Evolutionary conservation across 2,329 filamentous ascomycete species (phyloP).

Genomic region (Leptographium lundbergii): DNA sequence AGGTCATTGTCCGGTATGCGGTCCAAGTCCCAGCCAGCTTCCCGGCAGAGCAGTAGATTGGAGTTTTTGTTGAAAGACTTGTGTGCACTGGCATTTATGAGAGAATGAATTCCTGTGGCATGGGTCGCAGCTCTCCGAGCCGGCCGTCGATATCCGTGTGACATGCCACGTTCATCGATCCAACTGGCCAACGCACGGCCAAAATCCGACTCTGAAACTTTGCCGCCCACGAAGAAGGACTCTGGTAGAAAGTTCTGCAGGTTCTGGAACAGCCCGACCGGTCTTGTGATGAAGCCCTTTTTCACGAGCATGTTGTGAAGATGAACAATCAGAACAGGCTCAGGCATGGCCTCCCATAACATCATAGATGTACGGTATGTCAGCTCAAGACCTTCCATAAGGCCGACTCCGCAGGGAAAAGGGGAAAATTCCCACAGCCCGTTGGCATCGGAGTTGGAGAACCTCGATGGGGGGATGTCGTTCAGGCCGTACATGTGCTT

Average conservation of each 20-base stretch:
- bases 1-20: conserved; percentile 23
- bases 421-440: conserved; percentile 36
- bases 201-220: conserved; percentile 14
- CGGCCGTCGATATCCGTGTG: neutral
- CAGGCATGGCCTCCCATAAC: conserved; percentile 27
- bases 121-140: neutral
- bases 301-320: conserved; percentile 35
- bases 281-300: conserved; percentile 23
- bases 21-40: conserved; percentile 22
- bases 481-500: conserved; percentile 20
- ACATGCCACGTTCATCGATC: neutral
- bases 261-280: conserved; percentile 19
- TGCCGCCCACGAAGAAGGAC: conserved; percentile 15
- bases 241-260: conserved; percentile 16
- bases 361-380: conserved; percentile 21
- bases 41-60: conserved; percentile 17
- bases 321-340: conserved; percentile 27
- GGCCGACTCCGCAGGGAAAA: conserved; percentile 31
- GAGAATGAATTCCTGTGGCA: conserved; percentile 6
- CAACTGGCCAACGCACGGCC: conserved; percentile 10
- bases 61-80: conserved; percentile 23
- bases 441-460: conserved; percentile 26
- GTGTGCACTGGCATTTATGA: conserved; percentile 13
- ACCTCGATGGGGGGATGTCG: conserved; percentile 27
- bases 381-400: conserved; percentile 30